Base-by-base conservation (phyloP, 257 asterid species). In the Solanum sejunctum region DNA sequence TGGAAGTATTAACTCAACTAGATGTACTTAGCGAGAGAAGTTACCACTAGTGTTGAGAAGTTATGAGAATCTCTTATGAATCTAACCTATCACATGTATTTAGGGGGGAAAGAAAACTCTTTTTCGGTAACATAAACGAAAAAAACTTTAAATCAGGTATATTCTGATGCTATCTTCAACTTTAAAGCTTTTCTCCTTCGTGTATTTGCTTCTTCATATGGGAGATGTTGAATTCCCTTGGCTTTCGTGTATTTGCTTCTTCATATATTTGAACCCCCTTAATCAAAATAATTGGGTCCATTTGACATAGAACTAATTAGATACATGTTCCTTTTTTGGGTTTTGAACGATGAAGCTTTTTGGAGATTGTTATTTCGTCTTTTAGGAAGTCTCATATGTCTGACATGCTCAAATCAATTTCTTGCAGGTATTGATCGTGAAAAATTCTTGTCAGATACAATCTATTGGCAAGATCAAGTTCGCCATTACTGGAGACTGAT, bases 381-480 rank as follows among this genome's bases (percentile, higher is more conserved):
- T 16, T 15, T 77, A 1, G 82, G 41, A 77, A 23, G 21, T 77
- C 26, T 77, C 82, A 77, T 51, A 51, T 4, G 63, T 51, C 63
- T 77, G 63, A 51, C 47, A 26, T 51, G 47, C 82, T 32, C 61
- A 75, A 39, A 51, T 51, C 61, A 13, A 84, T 77, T 83, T 70
- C 63, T 54, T 83, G 85, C 92, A 96, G 99, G 94, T 69, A 89
- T 95, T 45, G 86, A 87, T 89, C 90, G 89, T 69, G 96, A 92
- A 32, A 89, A 85, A 80, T 90, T 94, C 86, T 85, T 97, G 84
- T 49, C 89, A 17, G 95, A 97, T 89, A 94, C 97, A 75, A 85
- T 95, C 69, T 97, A 93, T 91, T 97, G 99, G 99, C 99, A 97
- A 90, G 98, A 95, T 81, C 98, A 97, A 90, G 92, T 93, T 84